A percentile compares a stretch with the other conserved stretches of the same genome.
These are phyloP conservation scores for Boletus huronensis DNA, from an alignment of 768 basidiomycete species.

Conservation along the genomic window DNA sequence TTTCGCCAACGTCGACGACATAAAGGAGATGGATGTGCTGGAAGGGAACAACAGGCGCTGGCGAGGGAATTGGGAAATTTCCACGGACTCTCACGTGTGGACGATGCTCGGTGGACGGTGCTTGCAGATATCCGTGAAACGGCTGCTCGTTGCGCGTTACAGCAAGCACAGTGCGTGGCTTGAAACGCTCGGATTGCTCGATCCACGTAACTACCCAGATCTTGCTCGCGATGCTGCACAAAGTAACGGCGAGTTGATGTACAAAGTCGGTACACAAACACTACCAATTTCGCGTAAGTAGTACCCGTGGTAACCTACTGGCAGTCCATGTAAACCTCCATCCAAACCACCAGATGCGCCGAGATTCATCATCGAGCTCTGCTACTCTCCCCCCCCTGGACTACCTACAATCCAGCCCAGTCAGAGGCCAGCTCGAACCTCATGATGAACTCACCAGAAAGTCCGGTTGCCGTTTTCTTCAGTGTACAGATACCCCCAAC, in stretches of 20 bases:
- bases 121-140: no score
- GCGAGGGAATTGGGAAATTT: not conserved
- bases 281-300: no score
- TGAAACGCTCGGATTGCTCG: not conserved
- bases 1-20: slow-evolving; percentile 61
- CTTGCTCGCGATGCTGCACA: not conserved
- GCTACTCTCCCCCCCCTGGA: slow-evolving; percentile 38
- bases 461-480: slow-evolving; percentile 68
- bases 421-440: slow-evolving; percentile 74
- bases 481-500: slow-evolving; percentile 73
- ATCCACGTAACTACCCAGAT: not conserved
- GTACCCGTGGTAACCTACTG: no score
- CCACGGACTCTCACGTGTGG: slow-evolving; percentile 6
- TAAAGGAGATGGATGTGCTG: slow-evolving; percentile 22
- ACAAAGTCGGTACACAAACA: slow-evolving; percentile 30
- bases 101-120: not conserved
- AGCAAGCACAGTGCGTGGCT: not conserved
- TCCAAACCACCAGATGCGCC: slow-evolving; percentile 19
- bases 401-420: slow-evolving; percentile 59
- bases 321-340: no score
- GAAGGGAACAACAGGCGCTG: not conserved
- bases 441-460: slow-evolving; percentile 46
- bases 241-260: slow-evolving; percentile 10
- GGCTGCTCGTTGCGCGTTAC: not conserved
- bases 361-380: slow-evolving; percentile 24